Evolutionary conservation across 805 yeast species (phyloP).

Genomic region (Tetrapisispora phaffii): DNA sequence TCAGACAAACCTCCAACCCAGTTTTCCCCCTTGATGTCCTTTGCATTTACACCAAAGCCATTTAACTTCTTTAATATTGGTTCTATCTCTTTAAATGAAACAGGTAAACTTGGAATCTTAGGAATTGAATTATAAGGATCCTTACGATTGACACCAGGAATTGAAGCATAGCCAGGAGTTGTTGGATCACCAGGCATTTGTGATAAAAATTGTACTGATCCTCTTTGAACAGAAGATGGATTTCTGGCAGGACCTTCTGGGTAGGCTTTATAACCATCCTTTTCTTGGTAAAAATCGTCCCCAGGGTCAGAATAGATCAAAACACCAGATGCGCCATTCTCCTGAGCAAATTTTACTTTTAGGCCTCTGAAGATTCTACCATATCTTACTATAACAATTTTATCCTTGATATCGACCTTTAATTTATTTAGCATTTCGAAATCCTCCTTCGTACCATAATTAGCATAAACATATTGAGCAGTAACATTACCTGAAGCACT

Average conservation of each 20-base stretch:
- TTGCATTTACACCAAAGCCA: slow-evolving; percentile 41
- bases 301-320: slow-evolving; percentile 61
- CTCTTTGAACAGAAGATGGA: slow-evolving; percentile 68
- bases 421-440: slow-evolving; percentile 37
- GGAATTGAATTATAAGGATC: slow-evolving; percentile 48
- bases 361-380: slow-evolving; percentile 62
- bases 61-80: slow-evolving; percentile 52
- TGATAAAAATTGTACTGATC: slow-evolving; percentile 57
- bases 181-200: slow-evolving; percentile 69
- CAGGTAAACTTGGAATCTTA: slow-evolving; percentile 60
- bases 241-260: slow-evolving; percentile 73
- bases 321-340: slow-evolving; percentile 57
- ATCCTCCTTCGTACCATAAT: slow-evolving; percentile 58
- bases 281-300: slow-evolving; percentile 46
- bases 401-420: slow-evolving; percentile 44
- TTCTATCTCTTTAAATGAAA: slow-evolving; percentile 50
- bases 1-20: slow-evolving; percentile 40
- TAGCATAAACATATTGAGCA: slow-evolving; percentile 53
- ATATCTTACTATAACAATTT: slow-evolving; percentile 58
- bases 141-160: slow-evolving; percentile 36
- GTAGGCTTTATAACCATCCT: slow-evolving; percentile 53
- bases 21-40: slow-evolving; percentile 32
- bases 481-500: slow-evolving; percentile 70
- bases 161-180: slow-evolving; percentile 58
- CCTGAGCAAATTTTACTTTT: slow-evolving; percentile 69